Evolutionary conservation across 306 rosid genomes (phyloP), one percentile per base, ranked within the genome.

Genomic region (Cajanus cajan): DNA sequence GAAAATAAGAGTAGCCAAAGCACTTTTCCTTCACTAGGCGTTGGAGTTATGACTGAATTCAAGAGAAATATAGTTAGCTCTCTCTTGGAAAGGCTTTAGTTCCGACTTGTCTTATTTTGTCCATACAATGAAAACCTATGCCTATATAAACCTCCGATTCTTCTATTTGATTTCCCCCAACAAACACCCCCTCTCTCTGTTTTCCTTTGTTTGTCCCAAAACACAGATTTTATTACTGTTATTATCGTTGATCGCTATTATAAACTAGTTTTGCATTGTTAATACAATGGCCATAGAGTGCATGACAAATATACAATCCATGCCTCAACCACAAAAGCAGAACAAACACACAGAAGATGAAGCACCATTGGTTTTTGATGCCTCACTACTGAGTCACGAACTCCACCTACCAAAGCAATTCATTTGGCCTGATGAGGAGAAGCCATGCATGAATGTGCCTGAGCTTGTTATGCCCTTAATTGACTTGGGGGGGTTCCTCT

Each of bases 351-450:
- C 64, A 69, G 83, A 86, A 15, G 74, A 84, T 18, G 84, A 82
- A 50, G 10, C 77, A 19, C 48, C 83, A 50, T 59, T 93, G 12
- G 92, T 90, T 57, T 96, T 93, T 44, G 97, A 96, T 58, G 94
- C 97, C 37, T 87, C 97, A 1, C 71, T 91, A 31, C 75, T 96
- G 1, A 69, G 80, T 3, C 65, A 85, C 87, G 82, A 89, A 64
- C 40, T 78, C 0, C 67, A 81, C 62, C 88, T 96, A 8, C 99
- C 99, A 7, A n/a, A 44, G 8, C 94, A 96, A 36, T 96, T 93
- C 81, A 87, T 93, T 33, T 96, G 99, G 99, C 98, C 98, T 0
- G 99, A 96, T 54, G 82, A 88, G 3, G 99, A 96, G 31, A 92
- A 88, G 70, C 99, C 96, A 10, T 74, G 85, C 71, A 36, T 66